A percentile compares a stretch with the other conserved stretches of the same genome.
These are phyloP conservation scores for Fraxinus quadrangulata DNA, from an alignment of 257 asterid species.

Conservation along the genomic window DNA sequence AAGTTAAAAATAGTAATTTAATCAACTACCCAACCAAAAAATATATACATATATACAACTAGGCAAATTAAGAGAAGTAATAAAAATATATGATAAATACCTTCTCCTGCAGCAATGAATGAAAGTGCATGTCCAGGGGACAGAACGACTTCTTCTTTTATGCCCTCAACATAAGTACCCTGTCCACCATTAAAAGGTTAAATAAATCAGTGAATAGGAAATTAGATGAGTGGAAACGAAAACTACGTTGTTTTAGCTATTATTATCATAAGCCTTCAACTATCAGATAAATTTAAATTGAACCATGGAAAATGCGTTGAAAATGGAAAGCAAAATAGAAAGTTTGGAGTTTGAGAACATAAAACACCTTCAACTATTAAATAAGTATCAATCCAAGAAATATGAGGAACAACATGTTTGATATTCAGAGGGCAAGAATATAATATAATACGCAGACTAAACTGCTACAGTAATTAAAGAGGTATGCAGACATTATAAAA, in stretches of 20 bases:
- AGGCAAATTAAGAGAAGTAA: neutral
- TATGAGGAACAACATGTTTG: neutral
- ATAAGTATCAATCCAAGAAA: neutral
- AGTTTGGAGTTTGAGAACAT: neutral
- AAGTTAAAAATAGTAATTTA: constrained; percentile 1
- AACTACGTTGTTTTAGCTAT: neutral
- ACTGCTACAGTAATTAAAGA: neutral
- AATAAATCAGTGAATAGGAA: neutral
- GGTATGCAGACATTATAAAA: neutral
- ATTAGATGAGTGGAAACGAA: neutral
- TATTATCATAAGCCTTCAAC: neutral
- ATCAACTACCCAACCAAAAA: constrained; percentile 6
- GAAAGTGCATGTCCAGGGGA: constrained; percentile 94
- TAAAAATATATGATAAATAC: constrained; percentile 35
- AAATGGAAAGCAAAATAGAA: constrained; percentile 1
- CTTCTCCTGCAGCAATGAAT: constrained; percentile 88
- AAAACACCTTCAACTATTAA: neutral
- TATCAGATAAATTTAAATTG: neutral
- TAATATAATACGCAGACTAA: neutral
- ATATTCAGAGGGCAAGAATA: neutral
- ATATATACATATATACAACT: neutral
- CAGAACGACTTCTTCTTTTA: constrained; percentile 75
- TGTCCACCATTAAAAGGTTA: constrained; percentile 21
- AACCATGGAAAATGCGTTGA: neutral
- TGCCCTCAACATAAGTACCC: constrained; percentile 67